phyloP scores from a whole-genome alignment of 192 early-diverging fungal species.

The Coemansia sp. region DNA sequence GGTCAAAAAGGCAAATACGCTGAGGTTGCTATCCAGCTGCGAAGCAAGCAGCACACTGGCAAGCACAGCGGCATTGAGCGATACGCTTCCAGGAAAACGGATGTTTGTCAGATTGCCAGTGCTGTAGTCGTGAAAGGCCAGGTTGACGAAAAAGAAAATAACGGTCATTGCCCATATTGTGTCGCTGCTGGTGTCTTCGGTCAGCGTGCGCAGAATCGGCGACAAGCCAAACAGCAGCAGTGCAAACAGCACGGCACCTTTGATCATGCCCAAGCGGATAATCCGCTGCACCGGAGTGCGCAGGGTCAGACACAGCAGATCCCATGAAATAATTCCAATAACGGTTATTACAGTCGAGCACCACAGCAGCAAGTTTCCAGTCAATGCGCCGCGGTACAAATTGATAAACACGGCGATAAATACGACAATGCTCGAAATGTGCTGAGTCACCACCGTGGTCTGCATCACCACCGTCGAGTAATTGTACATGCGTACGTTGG shows the following conservation, averaged over 20 bases:
- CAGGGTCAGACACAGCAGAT: constrained; percentile 38
- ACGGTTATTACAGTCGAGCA: constrained; percentile 59
- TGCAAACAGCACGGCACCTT: constrained; percentile 72
- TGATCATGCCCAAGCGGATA: constrained; percentile 45
- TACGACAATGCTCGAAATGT: constrained; percentile 78
- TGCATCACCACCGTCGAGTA: constrained; percentile 79
- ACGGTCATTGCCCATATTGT: constrained; percentile 92
- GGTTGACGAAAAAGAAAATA: constrained; percentile 77
- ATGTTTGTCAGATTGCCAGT: constrained; percentile 44
- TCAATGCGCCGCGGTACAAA: constrained; percentile 60
- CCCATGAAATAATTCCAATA: constrained; percentile 73
- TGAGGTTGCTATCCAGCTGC: constrained; percentile 73
- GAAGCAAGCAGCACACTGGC: constrained; percentile 91
- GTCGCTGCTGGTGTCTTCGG: constrained; percentile 84
- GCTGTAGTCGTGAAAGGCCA: constrained; percentile 88
- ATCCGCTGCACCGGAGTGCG: constrained; percentile 45
- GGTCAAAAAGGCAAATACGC: constrained; percentile 84
- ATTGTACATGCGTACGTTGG: constrained; percentile 79
- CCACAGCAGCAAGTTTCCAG: constrained; percentile 60
- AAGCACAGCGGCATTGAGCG: constrained; percentile 95
- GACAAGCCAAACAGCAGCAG: constrained; percentile 78
- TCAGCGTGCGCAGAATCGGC: constrained; percentile 88
- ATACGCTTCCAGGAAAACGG: constrained; percentile 90
- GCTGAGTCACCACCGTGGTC: constrained; percentile 78
- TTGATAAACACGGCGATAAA: constrained; percentile 89